Evolutionary conservation across 2,329 filamentous ascomycete genomes (phyloP).

Genomic region (Aureobasidium mangrovei): DNA sequence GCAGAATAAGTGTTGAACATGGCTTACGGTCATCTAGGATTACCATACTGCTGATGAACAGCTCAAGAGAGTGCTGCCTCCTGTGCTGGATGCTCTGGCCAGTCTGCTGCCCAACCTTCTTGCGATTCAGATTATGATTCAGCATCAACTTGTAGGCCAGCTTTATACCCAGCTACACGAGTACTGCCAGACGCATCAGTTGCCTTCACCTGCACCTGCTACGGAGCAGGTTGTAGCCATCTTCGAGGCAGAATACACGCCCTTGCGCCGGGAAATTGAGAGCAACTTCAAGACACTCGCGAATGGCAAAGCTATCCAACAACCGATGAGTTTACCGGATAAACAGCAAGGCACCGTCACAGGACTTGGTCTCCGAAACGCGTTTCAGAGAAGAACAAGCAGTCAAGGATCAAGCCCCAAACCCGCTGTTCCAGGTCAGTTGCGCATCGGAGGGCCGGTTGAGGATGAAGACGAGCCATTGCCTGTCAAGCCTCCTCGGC

Average conservation of each 20-base stretch:
- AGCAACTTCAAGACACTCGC: constrained; percentile 51
- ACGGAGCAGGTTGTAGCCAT: constrained; percentile 60
- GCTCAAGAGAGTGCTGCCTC: constrained; percentile 61
- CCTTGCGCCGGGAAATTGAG: constrained; percentile 59
- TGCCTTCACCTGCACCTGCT: constrained; percentile 63
- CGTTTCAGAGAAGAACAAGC: constrained; percentile 14
- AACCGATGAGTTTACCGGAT: constrained; percentile 43
- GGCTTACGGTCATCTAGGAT: constrained; percentile 32
- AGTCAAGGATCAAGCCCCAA: constrained; percentile 15
- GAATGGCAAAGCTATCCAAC: constrained; percentile 56
- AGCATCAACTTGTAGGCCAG: constrained; percentile 67
- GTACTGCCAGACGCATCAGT: constrained; percentile 59
- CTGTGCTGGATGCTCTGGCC: constrained; percentile 60
- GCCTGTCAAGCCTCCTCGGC: constrained; percentile 27
- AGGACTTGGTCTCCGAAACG: constrained; percentile 39
- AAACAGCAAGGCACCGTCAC: constrained; percentile 37
- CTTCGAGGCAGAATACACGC: constrained; percentile 57
- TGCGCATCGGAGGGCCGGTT: background rate
- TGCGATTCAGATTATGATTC: constrained; percentile 61
- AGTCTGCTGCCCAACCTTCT: constrained; percentile 66
- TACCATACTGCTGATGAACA: constrained; percentile 69
- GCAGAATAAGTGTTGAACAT: background rate
- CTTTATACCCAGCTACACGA: constrained; percentile 70
- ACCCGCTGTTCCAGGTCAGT: background rate
- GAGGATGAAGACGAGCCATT: constrained; percentile 25